Evolutionary conservation across 2,329 filamentous ascomycete genomes (phyloP).

Genomic region (Metarhizium robertsii): DNA sequence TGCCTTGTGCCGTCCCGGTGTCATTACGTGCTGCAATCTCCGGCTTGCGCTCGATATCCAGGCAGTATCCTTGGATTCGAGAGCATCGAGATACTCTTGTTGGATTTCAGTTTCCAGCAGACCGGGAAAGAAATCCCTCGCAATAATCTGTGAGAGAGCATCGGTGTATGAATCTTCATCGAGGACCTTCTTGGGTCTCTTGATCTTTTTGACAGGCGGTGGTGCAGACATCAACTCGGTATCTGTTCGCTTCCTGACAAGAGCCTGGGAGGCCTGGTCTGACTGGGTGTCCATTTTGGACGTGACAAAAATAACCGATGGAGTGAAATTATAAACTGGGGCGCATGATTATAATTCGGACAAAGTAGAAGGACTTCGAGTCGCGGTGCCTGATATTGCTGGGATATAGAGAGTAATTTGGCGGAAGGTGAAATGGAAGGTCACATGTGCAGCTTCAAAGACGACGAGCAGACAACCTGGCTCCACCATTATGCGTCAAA

Average conservation of each 20-base stretch:
- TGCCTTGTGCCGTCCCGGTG: conserved; percentile 48
- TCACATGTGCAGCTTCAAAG: too few species aligned
- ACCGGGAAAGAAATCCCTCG: conserved; percentile 92
- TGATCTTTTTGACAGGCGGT: conserved; percentile 77
- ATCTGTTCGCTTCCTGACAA: conserved; percentile 62
- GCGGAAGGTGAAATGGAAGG: too few species aligned
- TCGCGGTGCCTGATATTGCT: not conserved
- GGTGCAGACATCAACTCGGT: conserved; percentile 76
- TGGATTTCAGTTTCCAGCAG: conserved; percentile 78
- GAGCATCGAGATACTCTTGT: conserved; percentile 82
- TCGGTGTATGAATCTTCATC: conserved; percentile 93
- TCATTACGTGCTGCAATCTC: conserved; percentile 70
- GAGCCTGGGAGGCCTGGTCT: conserved; percentile 25
- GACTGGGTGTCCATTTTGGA: conserved; percentile 21
- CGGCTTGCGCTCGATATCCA: conserved; percentile 82
- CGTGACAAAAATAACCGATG: not conserved
- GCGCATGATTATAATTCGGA: not conserved
- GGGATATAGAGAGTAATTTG: too few species aligned
- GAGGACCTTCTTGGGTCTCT: conserved; percentile 76
- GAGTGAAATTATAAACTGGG: not conserved
- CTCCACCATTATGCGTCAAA: too few species aligned
- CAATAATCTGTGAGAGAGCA: conserved; percentile 86
- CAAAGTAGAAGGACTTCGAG: not conserved
- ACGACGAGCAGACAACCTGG: too few species aligned
- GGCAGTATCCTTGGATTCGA: conserved; percentile 72